A percentile compares a stretch with the other conserved stretches of the same genome.
These are phyloP conservation scores for Deuterostichococcus epilithicus DNA, from an alignment of 139 green algal species.

Conservation along the genomic window DNA sequence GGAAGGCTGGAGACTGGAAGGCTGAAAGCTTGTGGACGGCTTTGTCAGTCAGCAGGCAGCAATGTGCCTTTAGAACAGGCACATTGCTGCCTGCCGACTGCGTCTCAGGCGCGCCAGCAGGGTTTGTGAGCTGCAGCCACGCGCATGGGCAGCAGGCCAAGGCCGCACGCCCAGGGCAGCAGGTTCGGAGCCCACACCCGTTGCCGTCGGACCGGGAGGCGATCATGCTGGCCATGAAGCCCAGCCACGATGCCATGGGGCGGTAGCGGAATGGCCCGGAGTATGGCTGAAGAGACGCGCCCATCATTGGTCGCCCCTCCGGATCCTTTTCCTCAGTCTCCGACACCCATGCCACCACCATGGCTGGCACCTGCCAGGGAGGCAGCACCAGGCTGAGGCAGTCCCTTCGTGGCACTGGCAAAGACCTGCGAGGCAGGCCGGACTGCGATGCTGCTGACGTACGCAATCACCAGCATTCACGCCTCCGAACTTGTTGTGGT, in stretches of 20 bases:
- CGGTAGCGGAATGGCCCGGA: constrained; percentile 13
- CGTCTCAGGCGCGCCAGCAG: too few relatives aligned
- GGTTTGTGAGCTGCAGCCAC: too few relatives aligned
- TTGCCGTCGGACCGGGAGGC: neutral
- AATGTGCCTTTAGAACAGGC: too few relatives aligned
- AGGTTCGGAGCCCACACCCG: neutral
- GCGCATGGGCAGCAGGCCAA: too few relatives aligned
- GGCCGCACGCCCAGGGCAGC: too few relatives aligned
- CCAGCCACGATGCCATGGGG: constrained; percentile 5
- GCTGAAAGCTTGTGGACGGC: too few relatives aligned
- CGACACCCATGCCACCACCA: constrained; percentile 1
- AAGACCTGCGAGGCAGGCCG: neutral
- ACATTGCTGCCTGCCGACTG: too few relatives aligned
- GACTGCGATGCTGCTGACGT: too few relatives aligned
- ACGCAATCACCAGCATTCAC: too few relatives aligned
- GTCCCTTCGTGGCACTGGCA: neutral
- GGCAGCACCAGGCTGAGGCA: neutral
- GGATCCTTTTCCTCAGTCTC: neutral
- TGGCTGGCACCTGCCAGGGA: constrained; percentile 3
- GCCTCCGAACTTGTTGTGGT: too few relatives aligned
- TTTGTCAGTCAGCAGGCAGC: too few relatives aligned
- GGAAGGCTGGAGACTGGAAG: too few relatives aligned
- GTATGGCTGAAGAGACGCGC: constrained; percentile 8
- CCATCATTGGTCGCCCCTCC: constrained; percentile 9
- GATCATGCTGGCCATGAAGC: constrained; percentile 1